These are phyloP conservation scores for Boletellus sp. DNA, from an alignment of 768 basidiomycete species.

Conservation along the genomic window DNA sequence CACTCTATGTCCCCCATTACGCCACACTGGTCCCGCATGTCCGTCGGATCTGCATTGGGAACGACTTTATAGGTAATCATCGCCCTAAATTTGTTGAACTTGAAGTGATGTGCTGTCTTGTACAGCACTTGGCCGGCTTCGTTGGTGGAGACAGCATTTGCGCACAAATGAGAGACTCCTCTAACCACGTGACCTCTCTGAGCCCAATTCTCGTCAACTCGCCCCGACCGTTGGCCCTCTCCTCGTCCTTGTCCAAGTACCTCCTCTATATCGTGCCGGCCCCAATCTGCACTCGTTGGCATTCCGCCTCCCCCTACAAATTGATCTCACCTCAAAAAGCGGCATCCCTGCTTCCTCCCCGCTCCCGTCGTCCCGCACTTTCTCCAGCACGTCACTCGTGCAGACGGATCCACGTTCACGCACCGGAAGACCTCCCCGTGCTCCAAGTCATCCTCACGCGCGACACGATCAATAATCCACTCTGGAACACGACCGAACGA, in stretches of 20 bases:
- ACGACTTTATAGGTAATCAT: constrained; percentile 21
- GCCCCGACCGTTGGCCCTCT: too few relatives aligned
- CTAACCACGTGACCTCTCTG: too few relatives aligned
- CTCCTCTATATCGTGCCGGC: constrained; percentile 1
- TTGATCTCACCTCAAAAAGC: constrained; percentile 78
- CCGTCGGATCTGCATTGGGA: constrained; percentile 12
- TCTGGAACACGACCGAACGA: constrained; percentile 71
- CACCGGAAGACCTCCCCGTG: constrained; percentile 89
- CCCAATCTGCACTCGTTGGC: constrained; percentile 33
- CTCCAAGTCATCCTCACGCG: constrained; percentile 71
- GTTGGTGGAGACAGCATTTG: constrained; percentile 18
- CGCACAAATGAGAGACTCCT: too few relatives aligned
- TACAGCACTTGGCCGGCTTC: constrained; percentile 24
- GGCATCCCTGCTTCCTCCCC: constrained; percentile 63
- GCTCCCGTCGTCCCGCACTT: constrained; percentile 84
- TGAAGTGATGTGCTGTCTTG: constrained; percentile 15
- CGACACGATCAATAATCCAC: constrained; percentile 84
- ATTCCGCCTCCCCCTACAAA: constrained; percentile 80
- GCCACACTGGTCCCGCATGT: constrained; percentile 27
- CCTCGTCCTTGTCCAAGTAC: constrained; percentile 12
- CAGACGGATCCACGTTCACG: constrained; percentile 84
- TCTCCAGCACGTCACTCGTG: constrained; percentile 78
- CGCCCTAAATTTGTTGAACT: constrained; percentile 1
- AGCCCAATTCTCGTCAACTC: too few relatives aligned
- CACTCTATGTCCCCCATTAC: constrained; percentile 35